Evolutionary conservation across 164 flowering plant genomes (phyloP).

Genomic region (Vitis labrusca): DNA sequence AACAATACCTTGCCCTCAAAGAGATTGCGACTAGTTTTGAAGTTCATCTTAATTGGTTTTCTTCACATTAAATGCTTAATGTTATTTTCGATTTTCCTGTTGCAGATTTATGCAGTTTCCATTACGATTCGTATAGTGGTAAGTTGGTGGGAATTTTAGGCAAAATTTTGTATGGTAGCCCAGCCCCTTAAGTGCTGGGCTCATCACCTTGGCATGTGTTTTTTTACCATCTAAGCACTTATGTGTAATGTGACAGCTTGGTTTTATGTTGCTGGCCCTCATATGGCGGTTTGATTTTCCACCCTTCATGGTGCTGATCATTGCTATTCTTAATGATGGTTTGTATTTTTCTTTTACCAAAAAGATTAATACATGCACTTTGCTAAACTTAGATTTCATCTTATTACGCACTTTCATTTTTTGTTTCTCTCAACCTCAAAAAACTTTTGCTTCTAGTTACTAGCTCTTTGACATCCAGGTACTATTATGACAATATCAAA

Average conservation of each 20-base stretch:
- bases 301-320: slow-evolving; percentile 95
- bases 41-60: no score
- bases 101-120: slow-evolving; percentile 94
- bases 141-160: slow-evolving; percentile 17
- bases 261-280: slow-evolving; percentile 87
- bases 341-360: slow-evolving; percentile 11
- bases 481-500: slow-evolving; percentile 96
- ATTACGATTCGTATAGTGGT: slow-evolving; percentile 96
- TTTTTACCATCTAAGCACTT: background rate
- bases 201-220: background rate
- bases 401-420: background rate
- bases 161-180: no score
- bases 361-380: background rate
- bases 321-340: slow-evolving; percentile 93
- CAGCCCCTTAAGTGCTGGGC: background rate
- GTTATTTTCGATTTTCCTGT: slow-evolving; percentile 7
- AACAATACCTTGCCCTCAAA: no score
- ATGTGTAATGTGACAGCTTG: slow-evolving; percentile 53
- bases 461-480: slow-evolving; percentile 45
- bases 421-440: background rate
- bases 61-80: no score
- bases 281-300: slow-evolving; percentile 92
- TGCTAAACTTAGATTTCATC: no score
- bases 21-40: no score
- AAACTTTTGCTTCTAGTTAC: background rate